These are phyloP conservation scores for Colletotrichum cereale DNA, from an alignment of 2,329 filamentous ascomycete species.

Conservation along the genomic window DNA sequence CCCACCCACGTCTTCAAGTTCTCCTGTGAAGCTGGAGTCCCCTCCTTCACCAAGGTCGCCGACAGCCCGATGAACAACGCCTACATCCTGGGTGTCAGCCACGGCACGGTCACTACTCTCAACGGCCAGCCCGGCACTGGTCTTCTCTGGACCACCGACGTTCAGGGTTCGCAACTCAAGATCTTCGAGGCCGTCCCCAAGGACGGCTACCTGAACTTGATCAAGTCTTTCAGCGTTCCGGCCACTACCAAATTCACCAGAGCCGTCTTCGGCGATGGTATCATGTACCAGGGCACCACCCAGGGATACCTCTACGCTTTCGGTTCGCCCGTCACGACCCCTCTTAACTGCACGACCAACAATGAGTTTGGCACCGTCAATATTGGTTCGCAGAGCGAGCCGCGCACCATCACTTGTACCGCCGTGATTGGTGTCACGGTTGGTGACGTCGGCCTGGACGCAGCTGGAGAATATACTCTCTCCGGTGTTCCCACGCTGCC, in stretches of 20 bases:
- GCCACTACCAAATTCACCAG: slow-evolving; percentile 68
- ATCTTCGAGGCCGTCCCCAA: slow-evolving; percentile 66
- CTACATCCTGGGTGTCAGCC: slow-evolving; percentile 66
- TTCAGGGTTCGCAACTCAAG: slow-evolving; percentile 64
- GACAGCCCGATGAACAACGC: slow-evolving; percentile 63
- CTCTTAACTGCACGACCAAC: slow-evolving; percentile 65
- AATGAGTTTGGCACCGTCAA: slow-evolving; percentile 59
- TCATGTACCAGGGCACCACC: slow-evolving; percentile 66
- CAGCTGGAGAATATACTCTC: slow-evolving; percentile 53
- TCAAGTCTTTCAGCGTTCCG: slow-evolving; percentile 64
- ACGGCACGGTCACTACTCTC: slow-evolving; percentile 68
- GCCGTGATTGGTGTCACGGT: slow-evolving; percentile 60
- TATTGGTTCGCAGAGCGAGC: slow-evolving; percentile 40
- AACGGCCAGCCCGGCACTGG: slow-evolving; percentile 66
- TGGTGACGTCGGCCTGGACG: slow-evolving; percentile 51
- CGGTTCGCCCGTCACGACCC: slow-evolving; percentile 65
- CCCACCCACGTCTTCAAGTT: slow-evolving; percentile 70
- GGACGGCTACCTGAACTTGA: slow-evolving; percentile 58
- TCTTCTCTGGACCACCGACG: slow-evolving; percentile 68
- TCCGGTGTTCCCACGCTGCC: slow-evolving; percentile 50
- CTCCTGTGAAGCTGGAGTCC: slow-evolving; percentile 62
- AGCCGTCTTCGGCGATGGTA: slow-evolving; percentile 69
- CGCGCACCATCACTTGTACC: slow-evolving; percentile 58
- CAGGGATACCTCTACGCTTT: slow-evolving; percentile 66
- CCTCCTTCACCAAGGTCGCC: slow-evolving; percentile 66